Conservation (phyloP, 2,329 filamentous ascomycete genomes). For the Clonostachys solani region DNA sequence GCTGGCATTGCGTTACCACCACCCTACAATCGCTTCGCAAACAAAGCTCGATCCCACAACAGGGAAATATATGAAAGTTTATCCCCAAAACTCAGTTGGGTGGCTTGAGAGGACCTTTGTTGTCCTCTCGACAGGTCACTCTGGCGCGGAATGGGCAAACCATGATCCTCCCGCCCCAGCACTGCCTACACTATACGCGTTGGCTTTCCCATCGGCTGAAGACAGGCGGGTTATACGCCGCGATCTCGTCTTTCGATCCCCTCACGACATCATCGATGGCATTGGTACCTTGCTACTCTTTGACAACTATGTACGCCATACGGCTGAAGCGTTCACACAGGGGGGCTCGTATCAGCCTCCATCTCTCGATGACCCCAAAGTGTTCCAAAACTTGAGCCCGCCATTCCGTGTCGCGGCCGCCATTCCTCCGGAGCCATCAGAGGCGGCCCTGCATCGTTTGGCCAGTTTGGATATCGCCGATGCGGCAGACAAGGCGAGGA, state of each 20-base stretch:
- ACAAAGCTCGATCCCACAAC: slow-evolving; percentile 9
- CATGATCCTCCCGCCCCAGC: slow-evolving; percentile 23
- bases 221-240: slow-evolving; percentile 5
- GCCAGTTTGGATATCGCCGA: slow-evolving; percentile 2
- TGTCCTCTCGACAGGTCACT: slow-evolving; percentile 11
- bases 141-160: slow-evolving; percentile 24
- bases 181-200: slow-evolving; percentile 22
- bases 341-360: slow-evolving; percentile 6
- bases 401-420: slow-evolving; percentile 16
- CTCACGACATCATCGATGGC: slow-evolving; percentile 33
- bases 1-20: slow-evolving; percentile 21
- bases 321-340: slow-evolving; percentile 11
- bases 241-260: slow-evolving; percentile 27
- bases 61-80: slow-evolving; percentile 19
- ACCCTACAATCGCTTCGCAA: slow-evolving; percentile 24
- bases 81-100: slow-evolving; percentile 5
- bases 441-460: slow-evolving; percentile 7
- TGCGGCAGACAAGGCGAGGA: neutral
- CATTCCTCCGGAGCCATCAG: slow-evolving; percentile 6
- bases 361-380: slow-evolving; percentile 11
- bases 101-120: slow-evolving; percentile 26
- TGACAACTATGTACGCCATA: slow-evolving; percentile 17
- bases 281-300: slow-evolving; percentile 28
- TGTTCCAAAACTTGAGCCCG: slow-evolving; percentile 15
- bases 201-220: slow-evolving; percentile 8